A percentile compares a stretch with the other conserved stretches of the same genome.
Conservation (phyloP, 139 green algal genomes). For the Spirogloea muscicola region DNA sequence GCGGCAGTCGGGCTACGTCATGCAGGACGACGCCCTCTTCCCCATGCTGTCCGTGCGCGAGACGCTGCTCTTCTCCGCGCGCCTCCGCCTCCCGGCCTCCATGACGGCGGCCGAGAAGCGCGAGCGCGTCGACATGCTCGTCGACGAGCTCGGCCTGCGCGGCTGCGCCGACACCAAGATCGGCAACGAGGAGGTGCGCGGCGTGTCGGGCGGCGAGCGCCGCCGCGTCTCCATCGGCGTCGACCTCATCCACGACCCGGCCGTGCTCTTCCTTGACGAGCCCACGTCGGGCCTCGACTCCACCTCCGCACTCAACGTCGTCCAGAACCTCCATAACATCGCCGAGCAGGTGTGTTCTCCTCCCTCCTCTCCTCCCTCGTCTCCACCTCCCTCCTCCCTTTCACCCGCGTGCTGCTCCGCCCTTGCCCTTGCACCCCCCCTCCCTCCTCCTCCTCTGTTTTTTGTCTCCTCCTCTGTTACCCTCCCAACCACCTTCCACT, state of each 20-base stretch:
- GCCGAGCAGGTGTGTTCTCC: conserved; percentile 27
- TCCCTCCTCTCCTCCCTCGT: too few relatives aligned
- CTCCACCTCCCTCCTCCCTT: too few relatives aligned
- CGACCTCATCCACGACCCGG: conserved; percentile 92
- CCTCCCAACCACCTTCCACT: too few relatives aligned
- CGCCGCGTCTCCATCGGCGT: conserved; percentile 87
- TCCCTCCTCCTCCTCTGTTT: too few relatives aligned
- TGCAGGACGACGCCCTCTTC: conserved; percentile 60
- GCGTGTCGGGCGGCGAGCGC: conserved; percentile 78
- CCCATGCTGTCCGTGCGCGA: conserved; percentile 52
- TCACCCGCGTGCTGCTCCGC: too few relatives aligned
- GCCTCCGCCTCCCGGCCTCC: conserved; percentile 34
- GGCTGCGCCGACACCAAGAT: conserved; percentile 38
- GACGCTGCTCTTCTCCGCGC: conserved; percentile 45
- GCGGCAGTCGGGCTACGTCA: conserved; percentile 34
- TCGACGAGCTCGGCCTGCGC: conserved; percentile 22
- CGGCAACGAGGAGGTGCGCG: conserved; percentile 38
- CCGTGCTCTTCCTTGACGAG: conserved; percentile 70
- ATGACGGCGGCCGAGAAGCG: conserved; percentile 36
- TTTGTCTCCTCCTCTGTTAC: too few relatives aligned
- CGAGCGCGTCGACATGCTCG: conserved; percentile 19
- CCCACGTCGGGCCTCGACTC: conserved; percentile 84
- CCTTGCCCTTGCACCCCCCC: too few relatives aligned
- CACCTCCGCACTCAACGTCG: conserved; percentile 65
- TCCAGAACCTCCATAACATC: conserved; percentile 42